Evolutionary conservation across 805 yeast genomes (phyloP), one percentile per base, ranked within the genome.

Genomic region (Komagataella mondaviorum): DNA sequence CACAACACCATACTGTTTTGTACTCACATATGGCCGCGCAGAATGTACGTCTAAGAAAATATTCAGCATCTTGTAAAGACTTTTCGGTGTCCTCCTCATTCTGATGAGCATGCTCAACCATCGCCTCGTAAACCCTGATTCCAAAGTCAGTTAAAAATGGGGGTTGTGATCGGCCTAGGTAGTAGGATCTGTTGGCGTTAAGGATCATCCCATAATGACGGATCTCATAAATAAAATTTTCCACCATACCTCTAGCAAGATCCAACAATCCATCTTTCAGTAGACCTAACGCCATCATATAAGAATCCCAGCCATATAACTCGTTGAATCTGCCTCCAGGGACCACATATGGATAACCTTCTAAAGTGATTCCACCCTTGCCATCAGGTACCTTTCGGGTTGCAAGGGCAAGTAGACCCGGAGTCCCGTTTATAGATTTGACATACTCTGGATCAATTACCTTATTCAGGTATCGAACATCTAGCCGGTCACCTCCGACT

Each of bases 321-420:
- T 91, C 99, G 68, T 93, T 93, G 68, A 91, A 91, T 56, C 99
- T 73, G 20, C 99, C 98, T 16, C 99, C 99, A 1, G 99, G 99
- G 22, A 91, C 98, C 16, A 88, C 85, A 65, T 91, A 91, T 0
- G 96, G 96, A 60, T 76, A 81, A 18, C 89, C 88, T 45, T 76
- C 71, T 48, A 84, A 58, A 12, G 75, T 71, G 16, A 61, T 63
- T 45, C 77, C 76, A 52, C 80, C 77, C 1, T 75, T 67, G 3
- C 68, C 60, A 56, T 81, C 80, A 46, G 63, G 69, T 44, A 53
- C 59, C 18, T 64, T 75, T 54, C 73, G 75, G 72, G 86, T 77
- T 1, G 91, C 96, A 45, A 91, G 71, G 0, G 96, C 85, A 54
- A 91, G 72, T 51, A 91, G 71, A 0, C 99, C 99, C 0, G 98